Evolutionary conservation across 177 flowering plant genomes (phyloP).

Genomic region (Vitis hybrid): DNA sequence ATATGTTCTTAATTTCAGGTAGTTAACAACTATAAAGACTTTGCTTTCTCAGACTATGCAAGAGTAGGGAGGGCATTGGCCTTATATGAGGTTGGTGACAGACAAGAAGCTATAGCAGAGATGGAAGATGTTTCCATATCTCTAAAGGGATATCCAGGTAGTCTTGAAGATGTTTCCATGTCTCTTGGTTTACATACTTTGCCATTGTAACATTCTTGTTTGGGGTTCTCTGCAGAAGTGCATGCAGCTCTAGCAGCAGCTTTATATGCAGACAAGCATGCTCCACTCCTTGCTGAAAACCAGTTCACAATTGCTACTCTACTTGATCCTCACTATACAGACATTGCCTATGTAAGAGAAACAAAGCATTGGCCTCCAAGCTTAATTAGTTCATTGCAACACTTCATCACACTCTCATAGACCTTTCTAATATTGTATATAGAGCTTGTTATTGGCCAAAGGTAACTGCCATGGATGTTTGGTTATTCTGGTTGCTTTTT

Average conservation of each 20-base stretch:
- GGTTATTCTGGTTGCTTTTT: no score
- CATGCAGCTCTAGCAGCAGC: constrained; percentile 83
- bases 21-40: constrained; percentile 56
- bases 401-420: constrained; percentile 54
- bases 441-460: no score
- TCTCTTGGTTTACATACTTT: no score
- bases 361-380: constrained; percentile 87
- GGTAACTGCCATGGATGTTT: no score
- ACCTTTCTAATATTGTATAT: no score
- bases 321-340: constrained; percentile 71
- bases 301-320: constrained; percentile 73
- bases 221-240: constrained; percentile 42
- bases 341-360: constrained; percentile 63
- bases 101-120: constrained; percentile 69
- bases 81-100: constrained; percentile 68
- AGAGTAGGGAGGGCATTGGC: constrained; percentile 73
- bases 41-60: constrained; percentile 68
- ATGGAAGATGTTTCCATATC: constrained; percentile 85
- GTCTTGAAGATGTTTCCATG: neutral
- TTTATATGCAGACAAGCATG: constrained; percentile 61
- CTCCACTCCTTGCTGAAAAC: constrained; percentile 65
- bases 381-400: constrained; percentile 60
- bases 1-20: constrained; percentile 35
- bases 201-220: neutral
- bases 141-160: constrained; percentile 77